Conservation (phyloP, 768 basidiomycete species). For the Amanita pseudoporphyria region DNA sequence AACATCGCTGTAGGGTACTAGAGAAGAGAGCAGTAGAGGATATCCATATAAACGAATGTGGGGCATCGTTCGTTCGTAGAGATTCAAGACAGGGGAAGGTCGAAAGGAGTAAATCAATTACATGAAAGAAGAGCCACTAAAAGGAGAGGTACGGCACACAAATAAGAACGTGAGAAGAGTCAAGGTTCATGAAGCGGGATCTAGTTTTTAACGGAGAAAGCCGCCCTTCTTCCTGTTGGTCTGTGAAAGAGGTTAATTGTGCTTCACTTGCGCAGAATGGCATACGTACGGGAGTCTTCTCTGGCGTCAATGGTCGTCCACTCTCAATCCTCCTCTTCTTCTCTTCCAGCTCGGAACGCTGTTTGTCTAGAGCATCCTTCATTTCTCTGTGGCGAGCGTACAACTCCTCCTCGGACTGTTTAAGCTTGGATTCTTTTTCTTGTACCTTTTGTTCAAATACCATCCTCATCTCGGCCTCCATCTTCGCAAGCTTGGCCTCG, state of each 20-base stretch:
- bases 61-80: constrained; percentile 32
- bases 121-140: constrained; percentile 23
- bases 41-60: constrained; percentile 54
- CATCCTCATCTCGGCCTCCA: constrained; percentile 99
- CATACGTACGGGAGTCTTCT: constrained; percentile 72
- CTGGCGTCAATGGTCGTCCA: constrained; percentile 90
- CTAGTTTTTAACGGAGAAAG: constrained; percentile 53
- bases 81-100: constrained; percentile 38
- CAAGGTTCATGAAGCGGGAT: constrained; percentile 18
- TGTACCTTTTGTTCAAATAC: constrained; percentile 99
- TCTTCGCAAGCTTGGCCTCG: constrained; percentile 96
- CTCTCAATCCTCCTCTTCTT: constrained; percentile 96
- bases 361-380: constrained; percentile 99
- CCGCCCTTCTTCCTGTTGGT: constrained; percentile 58
- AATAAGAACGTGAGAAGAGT: constrained; percentile 18
- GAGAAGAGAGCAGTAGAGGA: constrained; percentile 38
- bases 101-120: constrained; percentile 28
- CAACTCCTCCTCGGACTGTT: constrained; percentile 98
- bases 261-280: constrained; percentile 8
- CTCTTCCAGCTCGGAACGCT: constrained; percentile 90
- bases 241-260: constrained; percentile 20
- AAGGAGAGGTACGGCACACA: constrained; percentile 18
- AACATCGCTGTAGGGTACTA: constrained; percentile 37
- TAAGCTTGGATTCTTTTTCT: constrained; percentile 98
- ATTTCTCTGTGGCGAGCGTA: constrained; percentile 99